Percentiles rank a stretch among this genome's conserved stretches.
phyloP scores from a whole-genome alignment of 2,329 filamentous ascomycete species.

The Zymoseptoria ardabiliae region DNA sequence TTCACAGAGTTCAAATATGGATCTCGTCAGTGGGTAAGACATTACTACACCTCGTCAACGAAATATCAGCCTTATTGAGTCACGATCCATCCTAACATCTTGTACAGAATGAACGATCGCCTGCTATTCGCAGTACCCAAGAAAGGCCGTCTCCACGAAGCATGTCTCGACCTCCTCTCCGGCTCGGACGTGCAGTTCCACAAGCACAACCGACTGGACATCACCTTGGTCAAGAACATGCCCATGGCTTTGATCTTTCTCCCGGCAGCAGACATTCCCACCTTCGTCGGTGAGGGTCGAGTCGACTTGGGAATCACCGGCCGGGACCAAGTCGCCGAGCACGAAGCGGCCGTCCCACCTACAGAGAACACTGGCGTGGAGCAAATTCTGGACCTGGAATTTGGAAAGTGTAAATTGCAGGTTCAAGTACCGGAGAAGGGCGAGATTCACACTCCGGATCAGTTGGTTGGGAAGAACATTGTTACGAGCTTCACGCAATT shows the following conservation, averaged over 20 bases:
- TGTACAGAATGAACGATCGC: slow-evolving; percentile 73
- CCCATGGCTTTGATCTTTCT: slow-evolving; percentile 95
- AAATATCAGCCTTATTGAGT: slow-evolving; percentile 1
- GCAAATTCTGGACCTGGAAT: slow-evolving; percentile 82
- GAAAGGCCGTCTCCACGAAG: slow-evolving; percentile 89
- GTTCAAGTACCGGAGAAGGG: slow-evolving; percentile 95
- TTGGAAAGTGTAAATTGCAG: slow-evolving; percentile 86
- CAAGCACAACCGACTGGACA: slow-evolving; percentile 89
- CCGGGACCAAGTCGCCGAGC: slow-evolving; percentile 83
- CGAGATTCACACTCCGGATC: slow-evolving; percentile 56
- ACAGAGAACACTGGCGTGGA: slow-evolving; percentile 58
- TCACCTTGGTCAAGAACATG: slow-evolving; percentile 94
- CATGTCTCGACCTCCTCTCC: slow-evolving; percentile 80
- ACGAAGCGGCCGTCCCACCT: slow-evolving; percentile 46
- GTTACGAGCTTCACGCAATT: slow-evolving; percentile 92
- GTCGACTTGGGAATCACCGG: slow-evolving; percentile 95
- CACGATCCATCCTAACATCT: slow-evolving; percentile 23
- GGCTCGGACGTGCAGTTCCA: slow-evolving; percentile 96
- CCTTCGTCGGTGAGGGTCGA: slow-evolving; percentile 89
- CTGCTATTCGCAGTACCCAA: slow-evolving; percentile 97
- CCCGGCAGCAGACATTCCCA: slow-evolving; percentile 92
- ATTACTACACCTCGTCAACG: background rate
- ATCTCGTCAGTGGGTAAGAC: slow-evolving; percentile 32
- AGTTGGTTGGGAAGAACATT: slow-evolving; percentile 86
- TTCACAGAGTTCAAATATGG: slow-evolving; percentile 17